These are phyloP conservation scores for Didymella sp. DNA, from an alignment of 2,329 filamentous ascomycete genomes.

Conservation along the genomic window DNA sequence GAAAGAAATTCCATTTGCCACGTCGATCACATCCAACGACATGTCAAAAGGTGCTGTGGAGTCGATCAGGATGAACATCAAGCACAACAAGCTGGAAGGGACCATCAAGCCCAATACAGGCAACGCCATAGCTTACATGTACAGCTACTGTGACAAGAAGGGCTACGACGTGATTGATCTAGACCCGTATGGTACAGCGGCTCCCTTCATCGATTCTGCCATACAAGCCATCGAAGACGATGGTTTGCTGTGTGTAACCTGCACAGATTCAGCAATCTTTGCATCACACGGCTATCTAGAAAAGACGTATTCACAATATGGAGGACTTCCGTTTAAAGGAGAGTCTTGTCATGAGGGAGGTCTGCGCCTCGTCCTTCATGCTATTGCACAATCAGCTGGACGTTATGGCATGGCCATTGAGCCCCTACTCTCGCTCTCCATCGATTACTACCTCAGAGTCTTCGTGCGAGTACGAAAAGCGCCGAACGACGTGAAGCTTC, in stretches of 20 bases:
- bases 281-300: slow-evolving; percentile 93
- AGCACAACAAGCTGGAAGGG: slow-evolving; percentile 77
- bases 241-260: slow-evolving; percentile 91
- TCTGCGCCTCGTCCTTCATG: slow-evolving; percentile 82
- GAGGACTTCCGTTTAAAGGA: slow-evolving; percentile 85
- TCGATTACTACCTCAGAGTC: slow-evolving; percentile 92
- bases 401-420: slow-evolving; percentile 89
- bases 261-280: slow-evolving; percentile 94
- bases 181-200: slow-evolving; percentile 93
- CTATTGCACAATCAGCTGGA: slow-evolving; percentile 79
- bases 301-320: slow-evolving; percentile 93
- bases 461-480: slow-evolving; percentile 85
- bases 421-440: slow-evolving; percentile 88
- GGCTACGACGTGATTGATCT: slow-evolving; percentile 92
- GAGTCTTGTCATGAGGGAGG: slow-evolving; percentile 87
- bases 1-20: slow-evolving; percentile 85
- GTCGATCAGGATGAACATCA: slow-evolving; percentile 82
- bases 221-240: slow-evolving; percentile 87
- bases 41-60: slow-evolving; percentile 77
- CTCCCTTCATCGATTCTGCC: slow-evolving; percentile 89
- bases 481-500: slow-evolving; percentile 85
- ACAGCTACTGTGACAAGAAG: slow-evolving; percentile 67
- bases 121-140: slow-evolving; percentile 93
- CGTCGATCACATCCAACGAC: slow-evolving; percentile 87
- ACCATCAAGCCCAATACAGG: slow-evolving; percentile 77